Evolutionary conservation across 1,284 basidiomycete species (phyloP), one percentile per base, ranked within the genome.

Genomic region (Cutaneotrichosporon mucoides): DNA sequence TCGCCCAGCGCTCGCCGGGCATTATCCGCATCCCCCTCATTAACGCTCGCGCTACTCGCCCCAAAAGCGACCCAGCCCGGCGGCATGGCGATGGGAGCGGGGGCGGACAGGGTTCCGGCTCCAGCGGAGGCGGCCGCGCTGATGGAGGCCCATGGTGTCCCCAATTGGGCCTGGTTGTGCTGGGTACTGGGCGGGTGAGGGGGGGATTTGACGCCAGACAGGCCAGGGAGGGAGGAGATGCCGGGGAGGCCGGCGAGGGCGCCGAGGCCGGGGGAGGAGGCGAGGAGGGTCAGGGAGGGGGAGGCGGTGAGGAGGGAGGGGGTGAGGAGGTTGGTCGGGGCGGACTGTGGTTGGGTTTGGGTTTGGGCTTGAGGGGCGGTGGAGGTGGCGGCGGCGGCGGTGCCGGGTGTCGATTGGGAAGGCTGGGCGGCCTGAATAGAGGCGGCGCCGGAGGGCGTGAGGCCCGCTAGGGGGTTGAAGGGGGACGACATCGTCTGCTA

Each of bases 401-500:
- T 24, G 24, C 24, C 24, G 24, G 24, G 24, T 24, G 24, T 24
- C 24, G 24, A 24, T 24, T 24, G 24, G 24, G 24, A 24, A 24
- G 24, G 24, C 24, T 24, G 24, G 24, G 24, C 24, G 24, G 24
- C 24, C 24, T 24, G 24, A 3, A 3, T 24, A 24, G 24, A 24
- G 24, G 46, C 10, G 33, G n/a, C n/a, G 37, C 24, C 13, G 37
- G 38, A 12, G 9, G 46, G 46, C 1, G 46, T 48, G 2, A 56
- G 47, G 3, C 54, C 57, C 1, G 57, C 36, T 9, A 64, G 59
- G 15, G 63, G 63, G 45, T 64, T 64, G 59, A 64, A 59, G 13
- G 63, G 63, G 34, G 63, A 64, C 7, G 63, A 64, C 63, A 64
- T 64, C 3, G 60, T 62, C 24, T 24, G 24, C 24, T 24, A 24